Evolutionary conservation across 352 stramenopile genomes (phyloP).

Genomic region (Phytophthora uliginosa): DNA sequence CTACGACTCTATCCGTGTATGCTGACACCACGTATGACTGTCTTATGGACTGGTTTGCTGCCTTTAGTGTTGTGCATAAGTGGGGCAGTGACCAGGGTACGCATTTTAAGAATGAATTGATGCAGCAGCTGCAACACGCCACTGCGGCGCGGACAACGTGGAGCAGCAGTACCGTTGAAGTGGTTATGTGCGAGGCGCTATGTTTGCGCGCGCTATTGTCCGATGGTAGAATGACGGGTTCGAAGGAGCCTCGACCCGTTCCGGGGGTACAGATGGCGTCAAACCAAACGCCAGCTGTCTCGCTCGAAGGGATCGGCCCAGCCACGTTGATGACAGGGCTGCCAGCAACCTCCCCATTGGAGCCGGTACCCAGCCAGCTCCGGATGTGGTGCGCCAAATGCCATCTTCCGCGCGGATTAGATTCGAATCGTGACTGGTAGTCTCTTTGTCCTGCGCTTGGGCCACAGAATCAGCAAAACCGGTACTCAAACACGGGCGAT

Average conservation of each 20-base stretch:
- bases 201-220: slow-evolving; percentile 1
- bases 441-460: neutral
- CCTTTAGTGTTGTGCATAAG: slow-evolving; percentile 24
- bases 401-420: neutral
- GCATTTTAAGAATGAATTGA: slow-evolving; percentile 42
- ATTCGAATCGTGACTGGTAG: neutral
- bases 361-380: neutral
- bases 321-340: neutral
- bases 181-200: slow-evolving; percentile 33
- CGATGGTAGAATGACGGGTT: neutral
- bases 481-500: neutral
- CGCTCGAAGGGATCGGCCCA: too few species aligned
- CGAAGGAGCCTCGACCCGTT: neutral
- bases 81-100: slow-evolving; percentile 37
- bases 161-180: slow-evolving; percentile 43
- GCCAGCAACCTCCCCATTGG: neutral
- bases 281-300: neutral
- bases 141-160: slow-evolving; percentile 25
- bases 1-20: slow-evolving; percentile 24
- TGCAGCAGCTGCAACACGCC: slow-evolving; percentile 12
- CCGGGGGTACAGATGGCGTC: neutral
- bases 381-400: neutral
- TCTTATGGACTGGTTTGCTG: slow-evolving; percentile 34
- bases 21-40: neutral
- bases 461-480: neutral